phyloP scores from a whole-genome alignment of 2,329 filamentous ascomycete genomes.

The Lecanosticta acicola region DNA sequence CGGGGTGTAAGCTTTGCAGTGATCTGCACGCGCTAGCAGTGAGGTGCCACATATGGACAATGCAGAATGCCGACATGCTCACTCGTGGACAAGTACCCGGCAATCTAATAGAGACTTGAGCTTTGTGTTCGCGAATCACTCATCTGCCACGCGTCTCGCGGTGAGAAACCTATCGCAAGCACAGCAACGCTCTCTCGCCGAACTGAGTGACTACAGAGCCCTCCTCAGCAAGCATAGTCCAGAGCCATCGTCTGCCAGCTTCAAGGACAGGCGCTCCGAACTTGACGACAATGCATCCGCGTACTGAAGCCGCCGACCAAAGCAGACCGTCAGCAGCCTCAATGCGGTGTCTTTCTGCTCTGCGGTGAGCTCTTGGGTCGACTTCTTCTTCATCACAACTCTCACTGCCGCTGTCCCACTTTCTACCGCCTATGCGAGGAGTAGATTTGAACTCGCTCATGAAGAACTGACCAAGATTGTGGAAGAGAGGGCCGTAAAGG shows the following conservation, averaged over 20 bases:
- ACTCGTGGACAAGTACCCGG: no score
- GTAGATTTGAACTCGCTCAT: constrained; percentile 69
- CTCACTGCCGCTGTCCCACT: constrained; percentile 53
- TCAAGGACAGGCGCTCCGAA: constrained; percentile 81
- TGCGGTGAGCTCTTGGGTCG: constrained; percentile 35
- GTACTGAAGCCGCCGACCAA: constrained; percentile 76
- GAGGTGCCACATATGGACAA: not conserved
- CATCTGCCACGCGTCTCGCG: no score
- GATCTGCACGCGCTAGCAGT: not conserved
- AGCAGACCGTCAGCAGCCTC: constrained; percentile 60
- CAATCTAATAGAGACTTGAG: no score
- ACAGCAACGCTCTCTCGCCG: constrained; percentile 75
- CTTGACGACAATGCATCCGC: constrained; percentile 84
- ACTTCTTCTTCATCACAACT: constrained; percentile 34
- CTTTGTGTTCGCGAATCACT: no score
- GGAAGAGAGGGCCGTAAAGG: constrained; percentile 66
- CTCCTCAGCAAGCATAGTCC: constrained; percentile 66
- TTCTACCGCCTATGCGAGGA: constrained; percentile 75
- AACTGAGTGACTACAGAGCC: constrained; percentile 66
- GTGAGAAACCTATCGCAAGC: constrained; percentile 36
- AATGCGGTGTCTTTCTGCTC: constrained; percentile 43
- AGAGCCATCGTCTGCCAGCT: constrained; percentile 73
- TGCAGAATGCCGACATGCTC: not conserved
- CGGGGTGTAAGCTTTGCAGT: not conserved
- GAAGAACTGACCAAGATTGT: constrained; percentile 65